These are phyloP conservation scores for Nevesoporus exiguus DNA, from an alignment of 768 basidiomycete species.

Conservation along the genomic window DNA sequence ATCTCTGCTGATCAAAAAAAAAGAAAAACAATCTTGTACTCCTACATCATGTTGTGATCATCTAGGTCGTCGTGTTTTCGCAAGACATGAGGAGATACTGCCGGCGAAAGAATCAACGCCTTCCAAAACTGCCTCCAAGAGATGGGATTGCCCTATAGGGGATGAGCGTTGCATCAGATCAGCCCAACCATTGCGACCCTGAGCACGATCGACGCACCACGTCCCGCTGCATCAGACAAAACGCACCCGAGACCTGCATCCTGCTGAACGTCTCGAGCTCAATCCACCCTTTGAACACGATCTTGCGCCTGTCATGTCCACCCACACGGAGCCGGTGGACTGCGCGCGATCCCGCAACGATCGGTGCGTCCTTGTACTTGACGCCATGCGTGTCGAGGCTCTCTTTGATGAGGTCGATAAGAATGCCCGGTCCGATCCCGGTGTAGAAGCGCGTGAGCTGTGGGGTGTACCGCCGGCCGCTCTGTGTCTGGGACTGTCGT, in stretches of 20 bases:
- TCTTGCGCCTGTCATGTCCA: constrained; percentile 60
- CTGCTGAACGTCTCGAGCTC: constrained; percentile 61
- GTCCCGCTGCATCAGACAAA: constrained; percentile 69
- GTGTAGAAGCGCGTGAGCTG: constrained; percentile 83
- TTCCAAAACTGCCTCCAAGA: constrained; percentile 80
- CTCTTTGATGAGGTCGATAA: constrained; percentile 53
- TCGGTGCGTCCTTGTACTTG: constrained; percentile 44
- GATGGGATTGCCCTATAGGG: constrained; percentile 68
- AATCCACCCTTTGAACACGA: constrained; percentile 71
- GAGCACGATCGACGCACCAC: constrained; percentile 45
- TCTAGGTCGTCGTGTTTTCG: constrained; percentile 7
- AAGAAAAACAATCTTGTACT: too few species aligned
- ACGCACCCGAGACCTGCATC: constrained; percentile 50
- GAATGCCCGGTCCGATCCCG: constrained; percentile 46
- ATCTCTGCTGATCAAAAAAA: not conserved
- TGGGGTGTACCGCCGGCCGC: constrained; percentile 66
- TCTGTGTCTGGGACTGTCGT: constrained; percentile 76
- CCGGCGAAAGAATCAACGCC: constrained; percentile 46
- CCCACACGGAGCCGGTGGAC: constrained; percentile 55
- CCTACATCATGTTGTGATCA: not conserved
- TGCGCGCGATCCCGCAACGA: constrained; percentile 12
- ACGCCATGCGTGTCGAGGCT: constrained; percentile 48
- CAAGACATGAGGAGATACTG: constrained; percentile 58
- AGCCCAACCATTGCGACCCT: not conserved
- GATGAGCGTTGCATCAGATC: not conserved